Evolutionary conservation across 768 basidiomycete genomes (phyloP), one percentile per base, ranked within the genome.

Genomic region (Leccinum boreale): DNA sequence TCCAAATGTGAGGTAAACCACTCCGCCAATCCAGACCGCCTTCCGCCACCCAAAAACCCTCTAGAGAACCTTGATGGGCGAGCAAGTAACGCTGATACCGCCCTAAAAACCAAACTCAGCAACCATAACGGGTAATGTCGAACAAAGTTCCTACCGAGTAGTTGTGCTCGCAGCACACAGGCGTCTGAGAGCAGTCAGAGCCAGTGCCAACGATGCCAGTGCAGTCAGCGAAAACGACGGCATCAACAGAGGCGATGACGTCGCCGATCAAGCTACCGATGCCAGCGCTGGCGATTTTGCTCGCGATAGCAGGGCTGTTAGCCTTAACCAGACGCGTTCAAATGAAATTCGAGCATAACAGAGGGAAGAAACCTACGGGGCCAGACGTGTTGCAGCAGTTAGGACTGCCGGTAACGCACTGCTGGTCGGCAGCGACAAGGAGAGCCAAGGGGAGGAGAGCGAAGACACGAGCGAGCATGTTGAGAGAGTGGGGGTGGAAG

Each of bases 401-500:
- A 14, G 39, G 5, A 17, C 3, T 3, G n/a, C 61, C 56, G 12
- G 53, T 62, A 59, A 35, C 53, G 31, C 67, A 69, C 26, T 55
- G 39, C 26, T 55, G 39, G 24, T 23, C 23, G 11, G 63, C 63
- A 21, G 58, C 50, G 14, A 24, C 65, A 3, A 65, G 44, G 23
- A 61, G 47, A 52, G 58, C 68, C 4, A 69, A 29, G 17, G 61
- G 61, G 2, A 61, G 21, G 24, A 69, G 50, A 44, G 67, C 54
- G 10, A 64, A 17, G 55, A 65, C 8, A 5, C 61, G 65, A 54
- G 67, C 54, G 24, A 68, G 56, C 65, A 66, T 66, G 15, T 1
- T 24, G 24, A 28, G 24, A 3, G n/a, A 39, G 3, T 3, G 4
- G 9, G 39, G 29, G 29, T 14, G 9, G 28, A 3, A 9, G 26